A percentile compares a stretch with the other conserved stretches of the same genome.
Conservation (phyloP, 768 basidiomycete species). For the Leccinum subgranulosum region DNA sequence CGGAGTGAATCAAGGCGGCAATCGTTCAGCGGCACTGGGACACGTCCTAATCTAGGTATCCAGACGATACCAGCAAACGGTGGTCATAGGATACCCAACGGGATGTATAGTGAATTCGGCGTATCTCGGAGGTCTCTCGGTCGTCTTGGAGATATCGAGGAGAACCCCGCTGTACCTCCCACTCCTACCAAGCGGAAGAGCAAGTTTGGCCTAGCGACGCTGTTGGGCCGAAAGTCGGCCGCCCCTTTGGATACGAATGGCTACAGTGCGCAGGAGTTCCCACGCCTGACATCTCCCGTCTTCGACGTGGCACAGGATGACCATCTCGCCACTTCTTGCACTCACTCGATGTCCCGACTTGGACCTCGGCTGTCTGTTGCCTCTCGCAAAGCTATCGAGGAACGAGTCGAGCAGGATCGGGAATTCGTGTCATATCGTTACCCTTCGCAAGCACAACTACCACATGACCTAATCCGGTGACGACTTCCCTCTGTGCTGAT, state of each 20-base stretch:
- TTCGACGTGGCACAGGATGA: constrained; percentile 50
- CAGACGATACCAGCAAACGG: constrained; percentile 48
- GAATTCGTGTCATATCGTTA: constrained; percentile 88
- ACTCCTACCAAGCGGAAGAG: constrained; percentile 62
- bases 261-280: constrained; percentile 43
- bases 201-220: constrained; percentile 63
- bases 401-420: constrained; percentile 78
- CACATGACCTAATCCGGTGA: constrained; percentile 57
- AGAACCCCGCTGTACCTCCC: constrained; percentile 27
- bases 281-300: constrained; percentile 41
- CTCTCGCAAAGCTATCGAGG: constrained; percentile 70
- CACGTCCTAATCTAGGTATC: constrained; percentile 49
- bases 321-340: constrained; percentile 41
- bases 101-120: constrained; percentile 74
- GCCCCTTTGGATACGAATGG: constrained; percentile 29
- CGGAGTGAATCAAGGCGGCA: constrained; percentile 63
- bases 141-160: constrained; percentile 31
- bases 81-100: constrained; percentile 31
- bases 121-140: constrained; percentile 57
- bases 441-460: constrained; percentile 68
- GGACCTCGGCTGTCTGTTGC: constrained; percentile 58
- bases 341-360: constrained; percentile 47
- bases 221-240: constrained; percentile 58
- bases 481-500: not conserved
- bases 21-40: constrained; percentile 68